phyloP scores from a whole-genome alignment of 192 early-diverging fungal species.

The Coemansia sp. region DNA sequence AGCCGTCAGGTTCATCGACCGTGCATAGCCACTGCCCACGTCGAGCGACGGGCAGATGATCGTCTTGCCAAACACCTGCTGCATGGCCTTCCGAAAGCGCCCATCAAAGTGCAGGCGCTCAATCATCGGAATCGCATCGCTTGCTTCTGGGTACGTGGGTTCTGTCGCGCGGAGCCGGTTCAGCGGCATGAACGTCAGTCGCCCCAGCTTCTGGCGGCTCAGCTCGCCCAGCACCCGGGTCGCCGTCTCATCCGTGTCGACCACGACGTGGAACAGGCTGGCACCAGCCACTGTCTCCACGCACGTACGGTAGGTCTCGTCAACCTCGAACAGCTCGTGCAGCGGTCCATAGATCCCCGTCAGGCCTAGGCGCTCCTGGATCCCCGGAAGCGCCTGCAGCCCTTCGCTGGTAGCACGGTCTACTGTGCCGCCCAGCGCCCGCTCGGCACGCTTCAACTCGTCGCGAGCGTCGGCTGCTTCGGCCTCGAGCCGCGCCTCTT shows the following conservation, averaged over 20 bases:
- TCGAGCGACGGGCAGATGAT: conserved; percentile 82
- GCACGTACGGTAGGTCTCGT: conserved; percentile 73
- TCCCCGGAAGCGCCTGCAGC: conserved; percentile 61
- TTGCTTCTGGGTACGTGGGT: conserved; percentile 56
- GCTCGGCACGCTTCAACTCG: conserved; percentile 68
- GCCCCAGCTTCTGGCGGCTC: conserved; percentile 57
- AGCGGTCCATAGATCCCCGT: conserved; percentile 84
- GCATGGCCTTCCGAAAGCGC: conserved; percentile 66
- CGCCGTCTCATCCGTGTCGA: conserved; percentile 90
- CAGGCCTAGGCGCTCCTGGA: conserved; percentile 60
- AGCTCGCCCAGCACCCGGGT: conserved; percentile 57
- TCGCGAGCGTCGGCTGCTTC: conserved; percentile 62
- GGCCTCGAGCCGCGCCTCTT: conserved; percentile 69
- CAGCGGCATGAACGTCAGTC: conserved; percentile 94
- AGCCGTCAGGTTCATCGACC: conserved; percentile 66
- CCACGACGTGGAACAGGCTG: conserved; percentile 94
- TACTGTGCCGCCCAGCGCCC: conserved; percentile 66
- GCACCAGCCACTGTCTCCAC: conserved; percentile 83
- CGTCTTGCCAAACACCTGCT: conserved; percentile 89
- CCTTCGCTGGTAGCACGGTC: conserved; percentile 80
- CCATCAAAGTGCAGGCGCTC: conserved; percentile 67
- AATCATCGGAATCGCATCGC: conserved; percentile 81
- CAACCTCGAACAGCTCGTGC: conserved; percentile 87
- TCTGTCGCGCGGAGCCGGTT: conserved; percentile 69
- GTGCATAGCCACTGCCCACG: conserved; percentile 71